Percentiles rank a stretch among this genome's conserved stretches.
Evolutionary conservation across 495 filamentous ascomycete species (phyloP).

Genomic region (Aspergillus hancockii): DNA sequence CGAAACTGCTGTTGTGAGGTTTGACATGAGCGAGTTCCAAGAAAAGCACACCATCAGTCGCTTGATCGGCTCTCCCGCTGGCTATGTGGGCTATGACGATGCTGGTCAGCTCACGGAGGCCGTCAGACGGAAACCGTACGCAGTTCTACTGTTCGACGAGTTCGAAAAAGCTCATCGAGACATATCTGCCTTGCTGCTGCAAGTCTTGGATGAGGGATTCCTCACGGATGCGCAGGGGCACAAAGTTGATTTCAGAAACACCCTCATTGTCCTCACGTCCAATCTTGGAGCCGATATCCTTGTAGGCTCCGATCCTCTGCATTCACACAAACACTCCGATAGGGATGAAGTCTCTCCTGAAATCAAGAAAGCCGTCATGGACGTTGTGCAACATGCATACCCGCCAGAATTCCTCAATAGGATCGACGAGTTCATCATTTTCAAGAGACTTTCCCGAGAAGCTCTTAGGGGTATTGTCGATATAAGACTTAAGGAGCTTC

Average conservation of each 20-base stretch:
- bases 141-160: conserved; percentile 92
- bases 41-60: conserved; percentile 95
- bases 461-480: conserved; percentile 92
- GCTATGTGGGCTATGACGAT: conserved; percentile 96
- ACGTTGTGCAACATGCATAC: conserved; percentile 77
- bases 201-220: conserved; percentile 96
- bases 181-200: conserved; percentile 89
- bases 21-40: conserved; percentile 98
- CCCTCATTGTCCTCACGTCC: conserved; percentile 92
- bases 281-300: conserved; percentile 70
- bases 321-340: conserved; percentile 51
- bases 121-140: conserved; percentile 92
- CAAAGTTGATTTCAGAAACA: conserved; percentile 94
- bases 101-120: conserved; percentile 96
- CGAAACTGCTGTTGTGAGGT: conserved; percentile 83
- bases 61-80: conserved; percentile 88
- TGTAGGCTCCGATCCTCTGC: conserved; percentile 43
- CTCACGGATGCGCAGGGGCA: conserved; percentile 94
- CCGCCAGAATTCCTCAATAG: conserved; percentile 95
- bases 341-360: conserved; percentile 66
- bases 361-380: conserved; percentile 78
- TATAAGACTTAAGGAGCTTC: conserved; percentile 83
- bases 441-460: conserved; percentile 74
- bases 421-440: conserved; percentile 95
- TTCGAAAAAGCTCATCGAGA: conserved; percentile 97